Percentiles rank a stretch among this genome's conserved stretches.
phyloP scores from a whole-genome alignment of 1,284 basidiomycete genomes.

The Ganoderma sinense region DNA sequence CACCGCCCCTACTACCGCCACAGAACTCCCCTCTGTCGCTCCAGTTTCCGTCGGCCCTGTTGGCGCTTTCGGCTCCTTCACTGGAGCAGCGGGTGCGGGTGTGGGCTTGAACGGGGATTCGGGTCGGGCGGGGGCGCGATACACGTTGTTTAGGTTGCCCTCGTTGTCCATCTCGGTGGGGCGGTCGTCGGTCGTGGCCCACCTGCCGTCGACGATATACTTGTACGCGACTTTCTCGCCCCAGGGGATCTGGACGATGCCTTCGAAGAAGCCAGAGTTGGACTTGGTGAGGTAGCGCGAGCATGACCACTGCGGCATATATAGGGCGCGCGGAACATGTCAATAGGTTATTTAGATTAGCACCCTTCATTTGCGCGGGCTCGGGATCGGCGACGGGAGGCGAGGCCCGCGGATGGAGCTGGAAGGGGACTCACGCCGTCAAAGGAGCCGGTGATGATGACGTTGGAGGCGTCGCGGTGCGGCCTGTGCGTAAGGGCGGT shows the following conservation, averaged over 20 bases:
- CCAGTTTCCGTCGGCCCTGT: background rate
- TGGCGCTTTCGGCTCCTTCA: conserved; percentile 4
- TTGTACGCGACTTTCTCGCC: conserved; percentile 74
- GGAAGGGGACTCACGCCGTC: conserved; percentile 64
- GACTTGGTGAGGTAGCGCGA: conserved; percentile 63
- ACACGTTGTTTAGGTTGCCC: conserved; percentile 80
- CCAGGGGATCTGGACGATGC: conserved; percentile 66
- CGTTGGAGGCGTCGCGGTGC: conserved; percentile 58
- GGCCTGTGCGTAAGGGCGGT: conserved; percentile 50
- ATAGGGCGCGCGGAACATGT: conserved; percentile 14
- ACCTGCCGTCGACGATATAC: conserved; percentile 79
- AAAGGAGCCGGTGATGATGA: conserved; percentile 79
- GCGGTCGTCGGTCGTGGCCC: conserved; percentile 62
- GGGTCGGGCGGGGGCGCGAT: conserved; percentile 61
- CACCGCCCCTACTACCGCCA: conserved; percentile 9
- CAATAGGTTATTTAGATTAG: background rate
- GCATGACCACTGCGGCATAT: conserved; percentile 64
- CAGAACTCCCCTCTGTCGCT: background rate
- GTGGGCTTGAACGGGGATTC: conserved; percentile 20
- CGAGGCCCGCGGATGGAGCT: background rate
- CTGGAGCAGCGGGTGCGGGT: conserved; percentile 16
- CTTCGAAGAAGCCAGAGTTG: conserved; percentile 59
- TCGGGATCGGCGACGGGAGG: background rate
- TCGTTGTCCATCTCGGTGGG: conserved; percentile 68
- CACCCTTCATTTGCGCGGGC: background rate